Conservation (phyloP, 2,329 filamentous ascomycete species). For the Colletotrichum tamarilloi region DNA sequence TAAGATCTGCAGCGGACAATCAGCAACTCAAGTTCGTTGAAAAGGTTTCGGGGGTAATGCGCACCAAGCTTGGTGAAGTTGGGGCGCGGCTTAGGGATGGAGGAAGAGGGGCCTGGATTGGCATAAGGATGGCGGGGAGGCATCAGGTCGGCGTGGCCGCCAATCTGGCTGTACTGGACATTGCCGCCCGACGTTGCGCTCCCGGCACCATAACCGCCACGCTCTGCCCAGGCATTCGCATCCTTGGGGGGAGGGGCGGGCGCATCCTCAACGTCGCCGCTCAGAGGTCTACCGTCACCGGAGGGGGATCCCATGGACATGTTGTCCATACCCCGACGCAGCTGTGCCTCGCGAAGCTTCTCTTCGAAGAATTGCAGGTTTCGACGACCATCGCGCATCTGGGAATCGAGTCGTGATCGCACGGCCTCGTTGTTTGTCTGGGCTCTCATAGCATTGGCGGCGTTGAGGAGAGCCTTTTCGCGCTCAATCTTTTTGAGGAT, state of each 20-base stretch:
- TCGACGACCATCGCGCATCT: constrained; percentile 91
- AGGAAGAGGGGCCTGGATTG: constrained; percentile 74
- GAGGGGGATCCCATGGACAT: constrained; percentile 70
- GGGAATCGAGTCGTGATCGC: constrained; percentile 88
- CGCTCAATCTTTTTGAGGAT: constrained; percentile 98
- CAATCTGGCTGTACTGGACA: constrained; percentile 66
- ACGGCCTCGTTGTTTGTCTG: constrained; percentile 95
- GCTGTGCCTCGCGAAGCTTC: constrained; percentile 86
- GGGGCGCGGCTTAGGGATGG: constrained; percentile 78
- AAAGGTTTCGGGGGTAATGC: constrained; percentile 41
- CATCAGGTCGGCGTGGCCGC: constrained; percentile 79
- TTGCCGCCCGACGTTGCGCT: constrained; percentile 74
- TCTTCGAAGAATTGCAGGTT: constrained; percentile 98
- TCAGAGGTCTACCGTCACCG: constrained; percentile 55
- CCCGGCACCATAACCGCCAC: constrained; percentile 47
- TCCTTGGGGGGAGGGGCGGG: constrained; percentile 83
- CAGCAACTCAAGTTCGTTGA: constrained; percentile 5
- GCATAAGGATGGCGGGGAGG: constrained; percentile 84
- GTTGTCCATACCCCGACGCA: constrained; percentile 78
- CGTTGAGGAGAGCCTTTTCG: constrained; percentile 94
- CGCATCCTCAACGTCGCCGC: constrained; percentile 57
- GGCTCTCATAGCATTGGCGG: constrained; percentile 93
- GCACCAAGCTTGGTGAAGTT: constrained; percentile 97
- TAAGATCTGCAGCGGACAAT: constrained; percentile 75
- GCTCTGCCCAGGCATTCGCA: constrained; percentile 46